Conservation (phyloP, 192 early-diverging fungal genomes). For the Linnemannia exigua region DNA sequence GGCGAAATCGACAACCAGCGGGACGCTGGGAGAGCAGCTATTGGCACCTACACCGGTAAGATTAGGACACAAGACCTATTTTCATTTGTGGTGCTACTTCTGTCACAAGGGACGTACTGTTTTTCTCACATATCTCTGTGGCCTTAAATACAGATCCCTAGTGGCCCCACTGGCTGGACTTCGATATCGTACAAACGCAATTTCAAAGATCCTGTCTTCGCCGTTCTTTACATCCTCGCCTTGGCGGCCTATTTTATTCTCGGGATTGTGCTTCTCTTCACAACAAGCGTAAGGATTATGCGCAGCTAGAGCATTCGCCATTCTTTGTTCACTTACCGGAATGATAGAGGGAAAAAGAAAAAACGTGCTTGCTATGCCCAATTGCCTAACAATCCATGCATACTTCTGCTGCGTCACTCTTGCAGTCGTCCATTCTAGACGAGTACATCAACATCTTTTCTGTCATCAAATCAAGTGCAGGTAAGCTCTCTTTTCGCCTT, state of each 20-base stretch:
- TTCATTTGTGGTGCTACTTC: not conserved
- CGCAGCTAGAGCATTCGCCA: not conserved
- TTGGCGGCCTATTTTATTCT: constrained; percentile 54
- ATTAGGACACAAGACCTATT: not conserved
- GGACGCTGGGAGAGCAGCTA: constrained; percentile 63
- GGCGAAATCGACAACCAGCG: constrained; percentile 36
- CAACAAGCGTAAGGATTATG: constrained; percentile 62
- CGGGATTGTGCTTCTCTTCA: constrained; percentile 63
- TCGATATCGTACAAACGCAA: constrained; percentile 60
- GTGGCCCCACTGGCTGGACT: constrained; percentile 57
- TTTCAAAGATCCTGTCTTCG: constrained; percentile 67
- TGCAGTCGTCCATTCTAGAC: constrained; percentile 45
- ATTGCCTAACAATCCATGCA: not conserved
- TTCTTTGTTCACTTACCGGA: not conserved
- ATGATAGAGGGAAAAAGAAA: not conserved
- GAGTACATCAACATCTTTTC: constrained; percentile 58
- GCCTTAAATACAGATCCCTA: constrained; percentile 34
- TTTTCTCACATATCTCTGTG: constrained; percentile 1
- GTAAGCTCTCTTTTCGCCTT: constrained; percentile 41
- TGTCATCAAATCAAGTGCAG: constrained; percentile 63
- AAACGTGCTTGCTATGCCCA: not conserved
- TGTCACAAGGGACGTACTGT: not conserved
- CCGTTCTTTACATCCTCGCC: constrained; percentile 53
- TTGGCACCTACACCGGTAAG: constrained; percentile 62
- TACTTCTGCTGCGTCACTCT: not conserved